Evolutionary conservation across 768 basidiomycete species (phyloP).

Genomic region (Phylloporus rhodoxanthus): DNA sequence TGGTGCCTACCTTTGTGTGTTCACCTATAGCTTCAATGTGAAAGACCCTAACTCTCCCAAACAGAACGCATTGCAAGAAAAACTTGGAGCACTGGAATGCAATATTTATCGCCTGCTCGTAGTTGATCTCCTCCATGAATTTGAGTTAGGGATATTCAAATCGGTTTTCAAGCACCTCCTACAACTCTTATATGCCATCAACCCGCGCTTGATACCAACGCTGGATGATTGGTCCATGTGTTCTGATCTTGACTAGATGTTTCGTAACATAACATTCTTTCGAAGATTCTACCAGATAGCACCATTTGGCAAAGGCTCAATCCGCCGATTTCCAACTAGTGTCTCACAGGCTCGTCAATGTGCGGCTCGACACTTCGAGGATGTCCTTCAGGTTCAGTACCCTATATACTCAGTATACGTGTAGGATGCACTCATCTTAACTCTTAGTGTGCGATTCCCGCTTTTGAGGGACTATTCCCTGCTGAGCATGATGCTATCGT

Average conservation of each 20-base stretch:
- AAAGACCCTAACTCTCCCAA: neutral
- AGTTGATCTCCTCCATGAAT: constrained; percentile 37
- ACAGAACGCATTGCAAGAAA: constrained; percentile 33
- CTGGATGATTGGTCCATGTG: constrained; percentile 23
- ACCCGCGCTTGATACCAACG: constrained; percentile 6
- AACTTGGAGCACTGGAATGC: constrained; percentile 15
- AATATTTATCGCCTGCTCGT: constrained; percentile 26
- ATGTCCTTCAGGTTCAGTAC: constrained; percentile 34
- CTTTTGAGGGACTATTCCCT: constrained; percentile 30
- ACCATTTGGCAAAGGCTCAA: constrained; percentile 26
- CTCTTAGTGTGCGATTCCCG: constrained; percentile 30
- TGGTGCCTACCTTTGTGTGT: constrained; percentile 12
- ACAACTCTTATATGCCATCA: constrained; percentile 21
- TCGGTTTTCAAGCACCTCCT: constrained; percentile 34
- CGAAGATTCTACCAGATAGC: constrained; percentile 14
- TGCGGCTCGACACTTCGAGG: constrained; percentile 38
- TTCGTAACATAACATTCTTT: neutral
- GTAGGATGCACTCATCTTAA: too few relatives aligned
- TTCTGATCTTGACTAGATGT: neutral
- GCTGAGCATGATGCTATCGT: too few relatives aligned
- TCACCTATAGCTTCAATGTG: neutral
- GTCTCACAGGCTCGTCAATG: constrained; percentile 33
- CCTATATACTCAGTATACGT: too few relatives aligned
- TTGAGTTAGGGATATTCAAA: constrained; percentile 39
- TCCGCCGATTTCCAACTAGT: constrained; percentile 33